These are phyloP conservation scores for Oryza australiensis DNA, from an alignment of 176 grass and related monocot genomes.

Conservation along the genomic window DNA sequence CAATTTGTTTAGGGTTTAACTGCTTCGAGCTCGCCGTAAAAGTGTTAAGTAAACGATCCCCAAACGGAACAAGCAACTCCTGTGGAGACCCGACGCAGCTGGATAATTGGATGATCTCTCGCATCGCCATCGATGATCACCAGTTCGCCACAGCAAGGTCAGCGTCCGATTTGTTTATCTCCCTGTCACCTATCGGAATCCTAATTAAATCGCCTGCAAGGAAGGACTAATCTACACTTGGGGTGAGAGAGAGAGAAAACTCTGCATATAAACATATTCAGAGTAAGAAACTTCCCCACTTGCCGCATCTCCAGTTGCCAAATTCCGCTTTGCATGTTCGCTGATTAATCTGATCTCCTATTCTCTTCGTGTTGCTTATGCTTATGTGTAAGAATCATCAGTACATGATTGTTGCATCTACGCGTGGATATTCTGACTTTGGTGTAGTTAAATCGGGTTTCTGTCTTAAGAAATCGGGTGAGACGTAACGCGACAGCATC, in stretches of 20 bases:
- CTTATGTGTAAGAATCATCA: neutral
- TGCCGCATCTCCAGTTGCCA: slow-evolving; percentile 41
- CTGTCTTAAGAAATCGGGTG: neutral
- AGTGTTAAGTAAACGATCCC: slow-evolving; percentile 35
- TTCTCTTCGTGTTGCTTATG: slow-evolving; percentile 7
- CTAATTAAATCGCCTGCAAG: slow-evolving; percentile 16
- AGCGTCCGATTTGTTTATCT: slow-evolving; percentile 28
- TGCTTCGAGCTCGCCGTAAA: neutral
- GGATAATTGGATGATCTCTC: neutral
- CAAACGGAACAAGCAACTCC: slow-evolving; percentile 31
- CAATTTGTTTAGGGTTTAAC: neutral
- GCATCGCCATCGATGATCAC: slow-evolving; percentile 16
- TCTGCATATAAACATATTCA: neutral
- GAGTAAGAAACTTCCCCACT: neutral
- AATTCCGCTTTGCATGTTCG: slow-evolving; percentile 38
- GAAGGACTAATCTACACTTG: neutral
- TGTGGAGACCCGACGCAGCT: slow-evolving; percentile 49
- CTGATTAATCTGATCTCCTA: neutral
- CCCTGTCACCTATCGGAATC: neutral
- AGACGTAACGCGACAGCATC: neutral
- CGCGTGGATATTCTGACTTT: slow-evolving; percentile 27
- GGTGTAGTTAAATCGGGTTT: neutral
- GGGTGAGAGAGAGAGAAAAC: neutral
- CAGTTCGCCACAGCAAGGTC: neutral
- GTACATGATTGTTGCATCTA: neutral